Conservation (phyloP, 805 yeast genomes). For the Candida yuanshanica region DNA sequence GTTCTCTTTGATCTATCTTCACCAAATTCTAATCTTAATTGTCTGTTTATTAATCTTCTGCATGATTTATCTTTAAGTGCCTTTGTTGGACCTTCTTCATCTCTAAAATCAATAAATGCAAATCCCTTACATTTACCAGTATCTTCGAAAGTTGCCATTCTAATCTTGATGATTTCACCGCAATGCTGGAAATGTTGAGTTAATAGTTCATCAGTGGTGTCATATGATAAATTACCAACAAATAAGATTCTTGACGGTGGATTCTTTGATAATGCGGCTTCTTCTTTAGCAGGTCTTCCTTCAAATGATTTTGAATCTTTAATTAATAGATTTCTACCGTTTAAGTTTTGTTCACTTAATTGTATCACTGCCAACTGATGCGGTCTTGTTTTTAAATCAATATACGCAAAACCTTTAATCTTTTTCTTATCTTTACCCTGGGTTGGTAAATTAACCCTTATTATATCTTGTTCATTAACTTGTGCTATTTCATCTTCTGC, state of each 20-base stretch:
- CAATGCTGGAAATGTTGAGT: constrained; percentile 84
- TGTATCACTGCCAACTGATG: constrained; percentile 59
- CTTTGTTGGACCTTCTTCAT: constrained; percentile 72
- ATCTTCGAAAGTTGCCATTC: constrained; percentile 99
- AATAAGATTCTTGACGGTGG: constrained; percentile 88
- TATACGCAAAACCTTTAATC: constrained; percentile 82
- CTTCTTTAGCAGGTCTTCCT: constrained; percentile 72
- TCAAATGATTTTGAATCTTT: constrained; percentile 76
- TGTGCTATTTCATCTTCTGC: constrained; percentile 27
- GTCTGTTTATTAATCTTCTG: constrained; percentile 63
- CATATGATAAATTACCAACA: constrained; percentile 91
- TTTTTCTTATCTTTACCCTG: constrained; percentile 51
- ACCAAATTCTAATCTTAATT: constrained; percentile 84
- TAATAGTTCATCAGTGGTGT: constrained; percentile 75
- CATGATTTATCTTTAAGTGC: constrained; percentile 73
- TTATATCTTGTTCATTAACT: constrained; percentile 53
- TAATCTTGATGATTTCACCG: constrained; percentile 75
- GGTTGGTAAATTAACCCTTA: constrained; percentile 77
- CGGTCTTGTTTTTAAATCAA: constrained; percentile 62
- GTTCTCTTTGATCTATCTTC: constrained; percentile 83
- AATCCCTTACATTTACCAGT: constrained; percentile 95
- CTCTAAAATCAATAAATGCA: constrained; percentile 83
- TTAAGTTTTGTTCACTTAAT: constrained; percentile 65
- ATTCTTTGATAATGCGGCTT: constrained; percentile 50
- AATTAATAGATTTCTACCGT: constrained; percentile 82